Conservation (phyloP, 2,329 filamentous ascomycete genomes). For the Cladosporium sphaerospermum region DNA sequence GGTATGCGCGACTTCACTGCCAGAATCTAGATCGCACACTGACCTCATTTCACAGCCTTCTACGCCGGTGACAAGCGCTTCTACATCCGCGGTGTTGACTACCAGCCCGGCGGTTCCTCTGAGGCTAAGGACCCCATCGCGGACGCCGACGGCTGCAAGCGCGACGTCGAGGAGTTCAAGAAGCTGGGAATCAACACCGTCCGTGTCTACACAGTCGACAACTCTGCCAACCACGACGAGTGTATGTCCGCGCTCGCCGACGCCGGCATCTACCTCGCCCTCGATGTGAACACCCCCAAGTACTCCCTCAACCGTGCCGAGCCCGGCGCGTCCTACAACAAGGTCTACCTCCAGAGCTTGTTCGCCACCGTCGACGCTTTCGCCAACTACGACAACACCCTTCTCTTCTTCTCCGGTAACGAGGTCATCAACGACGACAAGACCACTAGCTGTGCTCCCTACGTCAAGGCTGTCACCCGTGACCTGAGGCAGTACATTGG, state of each 20-base stretch:
- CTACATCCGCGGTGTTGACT: conserved; percentile 57
- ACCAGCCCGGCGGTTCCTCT: conserved; percentile 51
- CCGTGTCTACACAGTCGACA: conserved; percentile 89
- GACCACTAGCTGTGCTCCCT: conserved; percentile 61
- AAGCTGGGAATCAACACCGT: conserved; percentile 84
- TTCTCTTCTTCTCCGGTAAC: conserved; percentile 77
- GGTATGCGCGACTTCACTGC: conserved; percentile 24
- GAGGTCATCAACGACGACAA: conserved; percentile 60
- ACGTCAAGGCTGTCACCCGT: conserved; percentile 64
- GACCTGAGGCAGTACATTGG: conserved; percentile 78
- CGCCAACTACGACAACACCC: conserved; percentile 73
- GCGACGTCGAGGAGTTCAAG: conserved; percentile 77
- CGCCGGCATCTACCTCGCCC: conserved; percentile 84
- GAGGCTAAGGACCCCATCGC: conserved; percentile 67
- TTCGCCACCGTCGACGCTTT: conserved; percentile 87
- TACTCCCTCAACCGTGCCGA: conserved; percentile 79
- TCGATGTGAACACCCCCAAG: conserved; percentile 84
- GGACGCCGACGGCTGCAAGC: conserved; percentile 62
- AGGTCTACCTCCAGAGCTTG: conserved; percentile 74
- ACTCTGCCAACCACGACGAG: conserved; percentile 69
- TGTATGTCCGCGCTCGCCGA: conserved; percentile 78
- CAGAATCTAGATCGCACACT: conserved; percentile 18
- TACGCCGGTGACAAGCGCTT: conserved; percentile 56
- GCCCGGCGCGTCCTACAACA: conserved; percentile 76
- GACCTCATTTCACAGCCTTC: conserved; percentile 42